A percentile compares a stretch with the other conserved stretches of the same genome.
Conservation (phyloP, 768 basidiomycete species). For the Suillus luteus region DNA sequence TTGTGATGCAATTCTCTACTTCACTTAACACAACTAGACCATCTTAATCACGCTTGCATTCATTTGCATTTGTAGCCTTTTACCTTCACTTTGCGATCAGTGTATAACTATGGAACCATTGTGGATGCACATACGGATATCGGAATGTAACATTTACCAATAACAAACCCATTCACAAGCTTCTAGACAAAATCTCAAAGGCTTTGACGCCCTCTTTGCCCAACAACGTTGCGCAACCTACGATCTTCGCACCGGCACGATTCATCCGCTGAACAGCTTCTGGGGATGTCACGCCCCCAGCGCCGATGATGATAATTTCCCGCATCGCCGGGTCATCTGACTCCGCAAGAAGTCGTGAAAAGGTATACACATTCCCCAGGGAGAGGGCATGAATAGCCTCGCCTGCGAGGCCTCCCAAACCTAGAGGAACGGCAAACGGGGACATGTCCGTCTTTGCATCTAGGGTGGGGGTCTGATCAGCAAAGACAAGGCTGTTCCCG, state of each 20-base stretch:
- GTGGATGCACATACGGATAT: background rate
- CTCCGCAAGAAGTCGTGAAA: conserved; percentile 52
- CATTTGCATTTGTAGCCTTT: conserved; percentile 29
- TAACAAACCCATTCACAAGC: background rate
- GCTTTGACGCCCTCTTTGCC: conserved; percentile 56
- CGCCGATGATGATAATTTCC: conserved; percentile 67
- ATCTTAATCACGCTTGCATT: conserved; percentile 12
- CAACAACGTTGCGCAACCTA: conserved; percentile 62
- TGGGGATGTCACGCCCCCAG: conserved; percentile 74
- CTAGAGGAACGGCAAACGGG: conserved; percentile 62
- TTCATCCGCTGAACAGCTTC: conserved; percentile 68
- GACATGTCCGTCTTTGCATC: conserved; percentile 15
- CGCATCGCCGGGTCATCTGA: conserved; percentile 43
- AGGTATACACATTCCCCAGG: conserved; percentile 74
- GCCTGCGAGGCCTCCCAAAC: conserved; percentile 74
- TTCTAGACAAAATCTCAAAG: conserved; percentile 44
- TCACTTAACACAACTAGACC: conserved; percentile 27
- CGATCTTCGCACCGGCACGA: conserved; percentile 70
- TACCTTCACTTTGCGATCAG: conserved; percentile 3
- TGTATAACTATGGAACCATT: conserved; percentile 5
- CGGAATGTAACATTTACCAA: background rate
- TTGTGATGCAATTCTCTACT: conserved; percentile 22
- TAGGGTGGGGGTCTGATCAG: conserved; percentile 48
- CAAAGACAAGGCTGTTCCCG: conserved; percentile 66
- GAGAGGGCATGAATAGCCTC: conserved; percentile 74